Conservation (phyloP, 1,139 yeast genomes). For the Blastobotrys capitulatus region DNA sequence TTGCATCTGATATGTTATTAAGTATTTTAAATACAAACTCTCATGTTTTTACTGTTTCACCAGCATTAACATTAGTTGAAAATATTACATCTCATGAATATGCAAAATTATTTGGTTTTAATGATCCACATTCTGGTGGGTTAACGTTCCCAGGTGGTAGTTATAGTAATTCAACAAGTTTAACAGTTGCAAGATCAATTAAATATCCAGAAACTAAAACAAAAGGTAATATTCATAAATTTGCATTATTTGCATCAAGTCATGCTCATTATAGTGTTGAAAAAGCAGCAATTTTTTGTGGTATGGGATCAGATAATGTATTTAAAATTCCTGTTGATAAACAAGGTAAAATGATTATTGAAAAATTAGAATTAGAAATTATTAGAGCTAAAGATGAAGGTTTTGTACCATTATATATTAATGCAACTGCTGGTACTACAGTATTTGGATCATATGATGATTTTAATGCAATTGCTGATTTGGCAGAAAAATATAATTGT, state of each 20-base stretch:
- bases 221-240: conserved; percentile 51
- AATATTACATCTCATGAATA: conserved; percentile 62
- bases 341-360: conserved; percentile 53
- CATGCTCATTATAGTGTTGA: conserved; percentile 82
- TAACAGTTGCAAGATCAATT: conserved; percentile 70
- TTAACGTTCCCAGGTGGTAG: conserved; percentile 85
- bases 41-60: conserved; percentile 83
- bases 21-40: conserved; percentile 76
- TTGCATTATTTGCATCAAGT: conserved; percentile 65
- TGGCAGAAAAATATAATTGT: conserved; percentile 49
- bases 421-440: conserved; percentile 87
- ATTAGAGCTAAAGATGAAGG: conserved; percentile 45
- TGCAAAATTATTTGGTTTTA: conserved; percentile 61
- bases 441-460: conserved; percentile 83
- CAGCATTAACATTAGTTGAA: conserved; percentile 72
- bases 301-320: conserved; percentile 60
- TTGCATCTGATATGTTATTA: conserved; percentile 63
- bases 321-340: conserved; percentile 55
- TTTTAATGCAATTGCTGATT: conserved; percentile 46
- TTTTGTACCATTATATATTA: conserved; percentile 65
- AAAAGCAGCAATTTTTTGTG: conserved; percentile 74
- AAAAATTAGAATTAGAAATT: conserved; percentile 45
- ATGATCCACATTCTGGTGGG: conserved; percentile 60
- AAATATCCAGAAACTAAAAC: conserved; percentile 65
- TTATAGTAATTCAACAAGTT: conserved; percentile 75